Evolutionary conservation across 306 rosid genomes (phyloP), one percentile per base, ranked within the genome.

Genomic region (Calophaca sinica): DNA sequence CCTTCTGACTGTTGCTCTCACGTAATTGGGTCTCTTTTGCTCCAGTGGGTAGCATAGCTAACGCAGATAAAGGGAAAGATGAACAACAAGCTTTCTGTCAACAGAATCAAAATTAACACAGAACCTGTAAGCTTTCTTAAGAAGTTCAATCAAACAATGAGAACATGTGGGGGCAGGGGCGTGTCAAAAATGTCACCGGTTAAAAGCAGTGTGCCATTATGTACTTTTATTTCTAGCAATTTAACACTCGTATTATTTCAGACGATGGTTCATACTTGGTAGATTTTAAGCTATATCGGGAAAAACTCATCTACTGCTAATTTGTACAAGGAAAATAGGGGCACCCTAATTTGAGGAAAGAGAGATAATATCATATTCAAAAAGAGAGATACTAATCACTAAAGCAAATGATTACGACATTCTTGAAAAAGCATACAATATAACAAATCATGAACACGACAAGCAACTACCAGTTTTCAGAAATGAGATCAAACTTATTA

Each of bases 31-130:
- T 80, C 68, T 96, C 97, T 83, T 87, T 90, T 12, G 89, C 87
- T 86, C 92, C 97, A 90, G 85, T 84, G 73, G 93, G 93, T 89
- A 90, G 99, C 99, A 96, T 96, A 90, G 89, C 86, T 92, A 84
- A 78, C 81, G 61, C 97, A 86, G 81, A 87, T 53, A 61, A 79
- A 26, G 66, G 63, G 79, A 70, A 59, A 70, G 79, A 79, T 84
- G 75, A 81, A 81, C 73, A 81, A 81, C 73, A 70, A 77, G 74
- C 63, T 82, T 83, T 78, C 89, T 81, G 82, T 81, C 87, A 76
- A 79, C 62, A 85, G 77, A 83, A 72, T 62, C 65, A n/a, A 74
- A 70, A 83, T 79, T 53, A 79, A 77, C 29, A 79, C 69, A 72
- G 39, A 78, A 73, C 86, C 96, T 85, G 87, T 84, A 86, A 86